These are phyloP conservation scores for Schwanniomyces pseudopolymorphus DNA, from an alignment of 805 yeast species.

Conservation along the genomic window DNA sequence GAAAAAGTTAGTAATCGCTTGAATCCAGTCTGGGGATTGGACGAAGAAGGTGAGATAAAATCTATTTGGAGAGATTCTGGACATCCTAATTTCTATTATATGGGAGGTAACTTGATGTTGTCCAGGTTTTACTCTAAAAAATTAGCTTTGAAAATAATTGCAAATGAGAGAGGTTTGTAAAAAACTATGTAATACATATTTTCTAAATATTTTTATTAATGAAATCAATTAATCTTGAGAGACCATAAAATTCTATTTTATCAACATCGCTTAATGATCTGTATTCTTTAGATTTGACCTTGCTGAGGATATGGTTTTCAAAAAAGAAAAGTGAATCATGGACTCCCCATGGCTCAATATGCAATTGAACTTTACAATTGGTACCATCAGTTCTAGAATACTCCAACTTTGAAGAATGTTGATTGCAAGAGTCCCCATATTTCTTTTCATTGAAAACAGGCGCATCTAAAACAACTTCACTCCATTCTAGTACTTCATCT, in stretches of 20 bases:
- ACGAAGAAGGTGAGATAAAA: conserved; percentile 43
- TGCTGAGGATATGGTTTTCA: conserved; percentile 17
- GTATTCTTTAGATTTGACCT: conserved; percentile 7
- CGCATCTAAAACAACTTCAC: conserved; percentile 26
- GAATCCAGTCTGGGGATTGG: conserved; percentile 43
- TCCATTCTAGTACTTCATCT: conserved; percentile 40
- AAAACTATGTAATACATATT: not conserved
- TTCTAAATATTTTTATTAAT: conserved; percentile 20
- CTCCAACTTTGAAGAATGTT: conserved; percentile 12
- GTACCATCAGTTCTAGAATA: conserved; percentile 15
- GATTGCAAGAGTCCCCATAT: conserved; percentile 26
- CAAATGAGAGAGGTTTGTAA: conserved; percentile 12
- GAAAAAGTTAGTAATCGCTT: conserved; percentile 31
- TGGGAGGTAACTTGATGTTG: conserved; percentile 42
- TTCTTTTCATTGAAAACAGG: conserved; percentile 18
- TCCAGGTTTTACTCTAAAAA: conserved; percentile 39
- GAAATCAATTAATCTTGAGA: conserved; percentile 20
- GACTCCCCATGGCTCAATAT: conserved; percentile 38
- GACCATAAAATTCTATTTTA: conserved; percentile 12
- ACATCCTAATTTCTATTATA: conserved; percentile 39
- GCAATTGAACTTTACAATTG: conserved; percentile 19
- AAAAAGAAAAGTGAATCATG: conserved; percentile 31
- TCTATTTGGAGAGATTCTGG: conserved; percentile 41
- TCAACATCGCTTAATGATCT: conserved; percentile 7
- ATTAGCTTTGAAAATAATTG: conserved; percentile 41